Evolutionary conservation across 139 green algal genomes (phyloP).

Genomic region (Zygnema cylindricum): DNA sequence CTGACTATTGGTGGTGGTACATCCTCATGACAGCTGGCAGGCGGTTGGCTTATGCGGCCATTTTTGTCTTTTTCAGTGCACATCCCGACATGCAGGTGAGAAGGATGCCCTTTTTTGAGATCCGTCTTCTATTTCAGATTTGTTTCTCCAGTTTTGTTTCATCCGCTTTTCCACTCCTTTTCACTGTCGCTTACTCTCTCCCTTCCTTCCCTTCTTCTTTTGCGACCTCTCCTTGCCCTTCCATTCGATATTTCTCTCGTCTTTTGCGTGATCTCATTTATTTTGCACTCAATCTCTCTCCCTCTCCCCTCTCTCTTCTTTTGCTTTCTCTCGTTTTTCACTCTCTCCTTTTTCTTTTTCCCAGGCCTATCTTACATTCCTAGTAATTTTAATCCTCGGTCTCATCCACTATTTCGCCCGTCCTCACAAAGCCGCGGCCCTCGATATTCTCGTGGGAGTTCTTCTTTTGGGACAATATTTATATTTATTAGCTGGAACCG

Average conservation of each 20-base stretch:
- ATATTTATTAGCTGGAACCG: background rate
- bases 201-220: background rate
- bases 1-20: constrained; percentile 31
- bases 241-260: background rate
- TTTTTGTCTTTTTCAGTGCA: constrained; percentile 6
- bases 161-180: too few relatives aligned
- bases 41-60: constrained; percentile 7
- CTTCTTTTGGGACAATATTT: constrained; percentile 17
- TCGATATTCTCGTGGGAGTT: constrained; percentile 3
- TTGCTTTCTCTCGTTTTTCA: background rate
- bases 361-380: constrained; percentile 18
- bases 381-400: background rate
- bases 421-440: background rate
- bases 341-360: background rate
- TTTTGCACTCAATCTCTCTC: background rate
- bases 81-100: constrained; percentile 17
- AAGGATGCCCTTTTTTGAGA: background rate
- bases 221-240: background rate
- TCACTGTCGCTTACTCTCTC: background rate
- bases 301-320: background rate
- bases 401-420: constrained; percentile 17
- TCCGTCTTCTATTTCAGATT: background rate
- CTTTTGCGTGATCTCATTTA: too few relatives aligned
- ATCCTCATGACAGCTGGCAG: constrained; percentile 3
- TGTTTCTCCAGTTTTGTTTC: too few relatives aligned